A percentile compares a stretch with the other conserved stretches of the same genome.
These are phyloP conservation scores for Penicillium coprophilum DNA, from an alignment of 495 filamentous ascomycete genomes.

Conservation along the genomic window DNA sequence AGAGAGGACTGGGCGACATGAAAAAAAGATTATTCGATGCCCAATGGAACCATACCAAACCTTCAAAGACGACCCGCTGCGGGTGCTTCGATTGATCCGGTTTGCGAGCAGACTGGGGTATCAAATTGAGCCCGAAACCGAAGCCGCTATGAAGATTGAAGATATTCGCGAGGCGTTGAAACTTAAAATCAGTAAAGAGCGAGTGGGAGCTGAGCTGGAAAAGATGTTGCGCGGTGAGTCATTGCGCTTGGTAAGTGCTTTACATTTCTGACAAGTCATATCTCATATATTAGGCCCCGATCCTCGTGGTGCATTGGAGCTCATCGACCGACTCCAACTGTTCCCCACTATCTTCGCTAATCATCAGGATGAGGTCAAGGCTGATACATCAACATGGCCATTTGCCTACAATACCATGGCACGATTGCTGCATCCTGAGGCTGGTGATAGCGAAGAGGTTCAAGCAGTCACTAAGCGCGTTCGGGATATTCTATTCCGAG, in stretches of 20 bases:
- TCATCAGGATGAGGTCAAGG: constrained; percentile 48
- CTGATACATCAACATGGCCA: constrained; percentile 44
- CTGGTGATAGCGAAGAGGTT: constrained; percentile 14
- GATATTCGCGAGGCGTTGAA: constrained; percentile 74
- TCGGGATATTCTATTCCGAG: constrained; percentile 55
- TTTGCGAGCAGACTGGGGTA: constrained; percentile 87
- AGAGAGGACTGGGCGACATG: constrained; percentile 73
- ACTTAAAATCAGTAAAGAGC: constrained; percentile 88
- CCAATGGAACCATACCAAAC: constrained; percentile 88
- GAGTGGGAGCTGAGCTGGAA: constrained; percentile 77
- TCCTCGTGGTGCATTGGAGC: constrained; percentile 64
- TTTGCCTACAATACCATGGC: constrained; percentile 41
- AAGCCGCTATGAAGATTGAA: constrained; percentile 70
- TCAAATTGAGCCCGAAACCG: constrained; percentile 64
- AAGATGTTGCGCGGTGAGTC: constrained; percentile 81
- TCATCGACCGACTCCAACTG: constrained; percentile 71
- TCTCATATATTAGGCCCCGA: constrained; percentile 54
- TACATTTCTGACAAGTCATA: background rate
- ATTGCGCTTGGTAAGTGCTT: background rate
- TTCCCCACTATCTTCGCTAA: constrained; percentile 75
- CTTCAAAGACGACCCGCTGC: constrained; percentile 90
- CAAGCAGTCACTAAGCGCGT: constrained; percentile 20
- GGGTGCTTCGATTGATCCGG: constrained; percentile 83
- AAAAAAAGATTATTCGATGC: constrained; percentile 70
- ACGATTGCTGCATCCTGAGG: constrained; percentile 25